Evolutionary conservation across 1,284 basidiomycete species (phyloP), one percentile per base, ranked within the genome.

Genomic region (Chondrostereum purpureum): DNA sequence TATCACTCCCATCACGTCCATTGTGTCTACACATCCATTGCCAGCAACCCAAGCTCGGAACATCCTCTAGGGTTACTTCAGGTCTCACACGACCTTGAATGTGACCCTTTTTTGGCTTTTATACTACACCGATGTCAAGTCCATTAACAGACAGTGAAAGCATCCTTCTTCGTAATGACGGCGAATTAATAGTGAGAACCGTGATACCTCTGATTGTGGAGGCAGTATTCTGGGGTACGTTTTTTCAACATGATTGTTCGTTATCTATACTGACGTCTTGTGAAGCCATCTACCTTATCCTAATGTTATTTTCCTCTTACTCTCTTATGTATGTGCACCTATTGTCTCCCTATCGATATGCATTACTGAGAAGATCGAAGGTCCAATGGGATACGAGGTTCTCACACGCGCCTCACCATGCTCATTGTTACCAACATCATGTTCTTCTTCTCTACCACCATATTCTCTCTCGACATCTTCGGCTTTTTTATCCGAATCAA

Each of bases 281-380:
- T n/a, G n/a, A n/a, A 45, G 43, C 20, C 17, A 22, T 45, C 17
- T 35, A 45, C 31, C 31, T 45, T 21, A 11, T 45, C n/a, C 22
- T 35, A 5, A 17, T 45, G 20, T 37, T 23, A 16, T 13, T 38
- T 12, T 33, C 43, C 20, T 20, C 5, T n/a, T 20, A 35, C 5
- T 37, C 20, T 8, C 17, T n/a, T n/a, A n/a, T n/a, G n/a, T 37
- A 36, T 8, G 27, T 31, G n/a, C 27, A 8, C n/a, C n/a, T 8
- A n/a, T 31, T n/a, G 8, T 31, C n/a, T 8, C 8, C n/a, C 27
- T 8, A 31, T 31, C n/a, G n/a, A 8, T n/a, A 31, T 31, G 27
- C 27, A 8, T 8, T 8, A 8, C 8, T 34, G 8, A 8, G 3
- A 19, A 38, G 27, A 19, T 19, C 16, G 23, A n/a, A 18, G 27